Percentiles rank a stretch among this genome's conserved stretches.
phyloP scores from a whole-genome alignment of 768 basidiomycete species.

The Leccinum obscurum region DNA sequence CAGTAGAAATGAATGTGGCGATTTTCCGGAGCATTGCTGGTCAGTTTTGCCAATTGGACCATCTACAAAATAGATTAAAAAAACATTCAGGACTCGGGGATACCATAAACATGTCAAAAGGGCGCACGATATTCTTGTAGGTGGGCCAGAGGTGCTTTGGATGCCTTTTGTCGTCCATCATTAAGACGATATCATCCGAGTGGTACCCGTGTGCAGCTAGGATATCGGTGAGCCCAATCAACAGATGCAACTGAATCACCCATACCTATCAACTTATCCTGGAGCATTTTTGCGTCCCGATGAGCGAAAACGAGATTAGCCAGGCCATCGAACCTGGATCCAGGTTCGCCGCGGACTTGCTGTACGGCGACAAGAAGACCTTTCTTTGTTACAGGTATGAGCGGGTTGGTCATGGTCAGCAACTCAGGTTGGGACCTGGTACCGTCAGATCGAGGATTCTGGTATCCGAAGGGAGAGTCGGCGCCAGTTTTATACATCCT shows the following conservation, averaged over 20 bases:
- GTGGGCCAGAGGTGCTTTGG: not conserved
- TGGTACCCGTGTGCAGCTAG: not conserved
- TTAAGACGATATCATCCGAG: not conserved
- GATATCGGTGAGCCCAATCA: not conserved
- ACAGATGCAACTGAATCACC: not conserved
- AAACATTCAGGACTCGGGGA: not conserved
- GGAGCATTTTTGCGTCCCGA: constrained; percentile 17
- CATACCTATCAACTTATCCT: constrained; percentile 20
- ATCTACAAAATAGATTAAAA: constrained; percentile 26
- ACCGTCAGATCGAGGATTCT: not conserved
- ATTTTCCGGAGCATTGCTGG: constrained; percentile 40
- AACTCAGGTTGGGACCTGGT: not conserved
- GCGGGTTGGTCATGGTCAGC: not conserved
- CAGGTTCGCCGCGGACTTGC: constrained; percentile 7
- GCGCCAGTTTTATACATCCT: not conserved
- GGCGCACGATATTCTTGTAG: not conserved
- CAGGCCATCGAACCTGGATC: not conserved
- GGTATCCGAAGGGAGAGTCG: not conserved
- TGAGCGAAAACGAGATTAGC: constrained; percentile 19
- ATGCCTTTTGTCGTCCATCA: not conserved
- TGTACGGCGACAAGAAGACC: constrained; percentile 24
- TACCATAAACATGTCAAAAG: not conserved
- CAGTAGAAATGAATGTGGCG: constrained; percentile 60
- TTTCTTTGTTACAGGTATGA: constrained; percentile 7
- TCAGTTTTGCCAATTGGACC: constrained; percentile 31